phyloP scores from a whole-genome alignment of 2,329 filamentous ascomycete species.

The Corynespora cassiicola region DNA sequence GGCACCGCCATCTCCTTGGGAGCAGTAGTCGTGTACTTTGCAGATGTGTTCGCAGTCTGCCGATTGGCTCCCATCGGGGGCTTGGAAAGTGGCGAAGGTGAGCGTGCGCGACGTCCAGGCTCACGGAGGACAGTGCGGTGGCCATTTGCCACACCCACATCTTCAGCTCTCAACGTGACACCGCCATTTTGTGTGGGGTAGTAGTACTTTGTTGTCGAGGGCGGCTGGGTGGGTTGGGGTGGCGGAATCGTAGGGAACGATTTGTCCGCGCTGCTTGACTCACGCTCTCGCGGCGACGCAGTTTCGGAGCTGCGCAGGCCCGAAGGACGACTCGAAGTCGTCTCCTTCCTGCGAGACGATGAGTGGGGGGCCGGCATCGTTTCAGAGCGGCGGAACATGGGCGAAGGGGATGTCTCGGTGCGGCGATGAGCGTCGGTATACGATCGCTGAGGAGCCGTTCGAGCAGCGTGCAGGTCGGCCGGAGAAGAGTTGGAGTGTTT shows the following conservation, averaged over 20 bases:
- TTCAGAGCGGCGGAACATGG: slow-evolving; percentile 48
- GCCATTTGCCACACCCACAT: slow-evolving; percentile 25
- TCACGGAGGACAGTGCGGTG: slow-evolving; percentile 42
- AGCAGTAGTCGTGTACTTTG: slow-evolving; percentile 18
- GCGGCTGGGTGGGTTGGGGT: slow-evolving; percentile 19
- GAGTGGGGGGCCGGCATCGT: slow-evolving; percentile 47
- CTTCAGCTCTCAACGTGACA: slow-evolving; percentile 28
- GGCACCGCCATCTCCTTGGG: slow-evolving; percentile 17
- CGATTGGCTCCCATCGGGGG: slow-evolving; percentile 43
- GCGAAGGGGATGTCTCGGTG: slow-evolving; percentile 39
- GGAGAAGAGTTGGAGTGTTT: slow-evolving; percentile 47
- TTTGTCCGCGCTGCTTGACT: slow-evolving; percentile 30
- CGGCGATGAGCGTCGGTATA: slow-evolving; percentile 38
- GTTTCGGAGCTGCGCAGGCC: slow-evolving; percentile 37
- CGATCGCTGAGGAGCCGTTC: slow-evolving; percentile 34
- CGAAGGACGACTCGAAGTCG: slow-evolving; percentile 28
- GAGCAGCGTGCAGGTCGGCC: slow-evolving; percentile 37
- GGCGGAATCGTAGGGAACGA: slow-evolving; percentile 30
- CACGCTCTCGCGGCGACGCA: slow-evolving; percentile 20
- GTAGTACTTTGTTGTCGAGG: slow-evolving; percentile 34
- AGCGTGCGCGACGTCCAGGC: slow-evolving; percentile 31
- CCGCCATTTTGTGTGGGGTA: slow-evolving; percentile 32
- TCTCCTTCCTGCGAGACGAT: slow-evolving; percentile 35
- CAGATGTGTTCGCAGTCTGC: slow-evolving; percentile 20
- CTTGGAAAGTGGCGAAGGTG: slow-evolving; percentile 35